Evolutionary conservation across 2,329 filamentous ascomycete genomes (phyloP).

Genomic region (Cucurbitaria berberidis): DNA sequence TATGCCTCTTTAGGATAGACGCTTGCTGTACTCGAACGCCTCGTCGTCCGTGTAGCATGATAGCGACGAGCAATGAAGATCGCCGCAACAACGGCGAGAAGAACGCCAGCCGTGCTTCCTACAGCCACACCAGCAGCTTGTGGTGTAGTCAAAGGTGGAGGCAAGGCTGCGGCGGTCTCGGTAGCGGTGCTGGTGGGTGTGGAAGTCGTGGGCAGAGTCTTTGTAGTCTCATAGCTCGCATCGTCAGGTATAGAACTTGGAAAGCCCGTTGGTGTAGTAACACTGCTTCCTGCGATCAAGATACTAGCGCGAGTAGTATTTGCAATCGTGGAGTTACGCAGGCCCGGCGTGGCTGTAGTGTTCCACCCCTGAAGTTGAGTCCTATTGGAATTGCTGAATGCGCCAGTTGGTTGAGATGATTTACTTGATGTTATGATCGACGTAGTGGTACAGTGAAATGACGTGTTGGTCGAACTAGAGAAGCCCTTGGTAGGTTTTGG

Average conservation of each 20-base stretch:
- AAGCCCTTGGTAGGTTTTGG: not conserved
- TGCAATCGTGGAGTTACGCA: not conserved
- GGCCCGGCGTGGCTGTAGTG: not conserved
- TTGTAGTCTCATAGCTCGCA: not conserved
- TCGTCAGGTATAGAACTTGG: not conserved
- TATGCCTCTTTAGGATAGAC: slow-evolving; percentile 44
- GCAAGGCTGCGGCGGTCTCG: slow-evolving; percentile 11
- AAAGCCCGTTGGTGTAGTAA: not conserved
- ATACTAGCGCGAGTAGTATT: not conserved
- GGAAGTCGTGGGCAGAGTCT: not conserved
- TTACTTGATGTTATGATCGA: not conserved
- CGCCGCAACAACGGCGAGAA: slow-evolving; percentile 43
- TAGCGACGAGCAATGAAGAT: slow-evolving; percentile 44
- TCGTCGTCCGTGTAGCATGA: slow-evolving; percentile 23
- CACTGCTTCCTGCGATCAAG: not conserved
- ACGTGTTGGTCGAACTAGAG: not conserved
- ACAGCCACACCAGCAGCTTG: slow-evolving; percentile 47
- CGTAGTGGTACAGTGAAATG: not conserved
- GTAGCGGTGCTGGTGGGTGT: slow-evolving; percentile 20
- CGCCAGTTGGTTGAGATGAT: not conserved
- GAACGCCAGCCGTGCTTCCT: slow-evolving; percentile 39
- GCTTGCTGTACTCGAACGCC: slow-evolving; percentile 28
- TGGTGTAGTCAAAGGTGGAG: slow-evolving; percentile 28
- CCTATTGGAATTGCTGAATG: not conserved
- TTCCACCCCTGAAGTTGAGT: not conserved